These are phyloP conservation scores for Hypoxylon sp. DNA, from an alignment of 2,329 filamentous ascomycete species.

Conservation along the genomic window DNA sequence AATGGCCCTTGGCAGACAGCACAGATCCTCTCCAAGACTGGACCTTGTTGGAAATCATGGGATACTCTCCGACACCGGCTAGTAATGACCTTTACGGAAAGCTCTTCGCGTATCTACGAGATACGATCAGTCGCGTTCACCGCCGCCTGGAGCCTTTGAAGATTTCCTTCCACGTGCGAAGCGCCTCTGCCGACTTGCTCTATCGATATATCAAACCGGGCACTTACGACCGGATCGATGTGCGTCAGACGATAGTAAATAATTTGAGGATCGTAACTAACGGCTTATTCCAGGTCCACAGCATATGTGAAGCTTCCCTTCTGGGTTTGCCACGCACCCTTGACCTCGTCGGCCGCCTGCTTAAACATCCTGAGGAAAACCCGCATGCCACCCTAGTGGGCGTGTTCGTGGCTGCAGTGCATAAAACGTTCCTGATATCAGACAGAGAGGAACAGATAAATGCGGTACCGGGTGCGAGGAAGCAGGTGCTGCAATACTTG, in stretches of 20 bases:
- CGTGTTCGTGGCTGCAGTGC: conserved; percentile 50
- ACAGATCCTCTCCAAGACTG: conserved; percentile 50
- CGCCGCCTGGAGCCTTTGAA: conserved; percentile 32
- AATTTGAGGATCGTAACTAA: not conserved
- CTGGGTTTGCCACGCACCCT: conserved; percentile 43
- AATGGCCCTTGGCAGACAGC: conserved; percentile 50
- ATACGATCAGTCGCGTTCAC: conserved; percentile 45
- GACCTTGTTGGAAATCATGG: conserved; percentile 41
- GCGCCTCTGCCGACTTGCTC: conserved; percentile 41
- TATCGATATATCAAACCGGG: conserved; percentile 20
- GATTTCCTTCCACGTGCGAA: conserved; percentile 43
- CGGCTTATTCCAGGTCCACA: conserved; percentile 45
- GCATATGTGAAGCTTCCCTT: conserved; percentile 50
- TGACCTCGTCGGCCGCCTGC: conserved; percentile 42
- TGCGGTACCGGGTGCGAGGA: not conserved
- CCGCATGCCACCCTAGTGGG: conserved; percentile 50
- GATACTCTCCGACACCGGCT: conserved; percentile 29
- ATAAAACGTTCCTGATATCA: conserved; percentile 4
- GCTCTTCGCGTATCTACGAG: conserved; percentile 47
- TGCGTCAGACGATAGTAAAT: conserved; percentile 26
- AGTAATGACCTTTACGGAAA: conserved; percentile 51
- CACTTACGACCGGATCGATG: conserved; percentile 51
- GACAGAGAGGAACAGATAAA: too few relatives aligned
- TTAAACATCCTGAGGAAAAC: conserved; percentile 46
- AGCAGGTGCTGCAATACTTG: conserved; percentile 24